Conservation (phyloP, 2,329 filamentous ascomycete genomes). For the Fusarium hainanense region DNA sequence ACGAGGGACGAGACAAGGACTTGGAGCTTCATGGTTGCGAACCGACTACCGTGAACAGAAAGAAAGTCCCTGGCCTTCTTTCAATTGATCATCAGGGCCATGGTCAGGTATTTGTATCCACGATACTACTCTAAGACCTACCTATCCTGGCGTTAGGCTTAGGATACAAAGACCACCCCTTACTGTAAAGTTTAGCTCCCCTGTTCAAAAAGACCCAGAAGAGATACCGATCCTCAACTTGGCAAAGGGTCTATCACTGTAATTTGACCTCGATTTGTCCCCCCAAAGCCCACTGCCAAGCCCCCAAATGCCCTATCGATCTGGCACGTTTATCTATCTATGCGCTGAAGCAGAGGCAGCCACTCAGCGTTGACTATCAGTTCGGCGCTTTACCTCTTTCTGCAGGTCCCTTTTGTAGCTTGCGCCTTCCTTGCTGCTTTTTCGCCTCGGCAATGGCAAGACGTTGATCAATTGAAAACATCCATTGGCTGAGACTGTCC, state of each 20-base stretch:
- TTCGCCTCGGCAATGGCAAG: constrained; percentile 24
- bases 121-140: constrained; percentile 1
- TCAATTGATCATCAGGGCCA: constrained; percentile 8
- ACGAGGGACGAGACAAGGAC: constrained; percentile 45
- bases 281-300: constrained; percentile 22
- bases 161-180: not conserved
- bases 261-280: not conserved
- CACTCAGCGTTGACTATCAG: constrained; percentile 23
- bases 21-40: constrained; percentile 46
- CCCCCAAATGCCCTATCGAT: constrained; percentile 42
- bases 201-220: constrained; percentile 28
- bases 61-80: constrained; percentile 7
- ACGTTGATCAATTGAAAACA: constrained; percentile 3
- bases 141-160: constrained; percentile 14
- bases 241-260: constrained; percentile 23
- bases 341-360: constrained; percentile 34
- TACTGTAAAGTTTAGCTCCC: not conserved
- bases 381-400: constrained; percentile 41
- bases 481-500: constrained; percentile 20
- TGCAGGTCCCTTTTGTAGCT: constrained; percentile 41
- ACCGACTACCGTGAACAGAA: not conserved
- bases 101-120: constrained; percentile 37
- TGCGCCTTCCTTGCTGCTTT: constrained; percentile 25
- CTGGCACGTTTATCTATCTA: constrained; percentile 46
- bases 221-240: constrained; percentile 30